Evolutionary conservation across 1,139 yeast genomes (phyloP).

Genomic region (Neolecta irregularis): DNA sequence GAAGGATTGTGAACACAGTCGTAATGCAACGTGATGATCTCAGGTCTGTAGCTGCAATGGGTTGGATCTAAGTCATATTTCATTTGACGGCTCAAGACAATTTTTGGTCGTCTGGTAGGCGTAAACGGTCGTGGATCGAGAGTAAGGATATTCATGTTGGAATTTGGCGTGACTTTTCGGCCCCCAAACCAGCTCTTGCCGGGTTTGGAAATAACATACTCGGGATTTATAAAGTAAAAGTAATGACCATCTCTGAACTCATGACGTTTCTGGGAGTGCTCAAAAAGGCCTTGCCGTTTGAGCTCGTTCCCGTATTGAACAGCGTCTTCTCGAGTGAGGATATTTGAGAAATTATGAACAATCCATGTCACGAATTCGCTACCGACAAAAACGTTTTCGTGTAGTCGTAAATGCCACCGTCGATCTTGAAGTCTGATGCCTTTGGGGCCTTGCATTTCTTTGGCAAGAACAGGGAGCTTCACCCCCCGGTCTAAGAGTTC

Average conservation of each 20-base stretch:
- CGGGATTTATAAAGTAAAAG: slow-evolving; percentile 58
- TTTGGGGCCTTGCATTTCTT: slow-evolving; percentile 45
- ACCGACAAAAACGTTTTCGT: slow-evolving; percentile 68
- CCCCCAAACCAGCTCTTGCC: slow-evolving; percentile 11
- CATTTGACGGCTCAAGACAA: slow-evolving; percentile 40
- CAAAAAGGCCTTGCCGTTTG: slow-evolving; percentile 56
- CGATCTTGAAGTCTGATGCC: slow-evolving; percentile 58
- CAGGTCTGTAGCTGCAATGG: slow-evolving; percentile 58
- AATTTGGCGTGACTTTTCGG: slow-evolving; percentile 10
- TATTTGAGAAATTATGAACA: slow-evolving; percentile 59
- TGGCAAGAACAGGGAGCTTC: slow-evolving; percentile 38
- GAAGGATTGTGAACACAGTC: slow-evolving; percentile 90
- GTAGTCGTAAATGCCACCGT: slow-evolving; percentile 79
- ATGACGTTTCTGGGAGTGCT: slow-evolving; percentile 71
- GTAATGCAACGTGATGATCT: slow-evolving; percentile 66
- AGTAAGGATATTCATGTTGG: slow-evolving; percentile 2
- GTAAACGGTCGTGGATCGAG: too few species aligned
- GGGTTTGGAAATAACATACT: slow-evolving; percentile 27
- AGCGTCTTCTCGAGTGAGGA: slow-evolving; percentile 71
- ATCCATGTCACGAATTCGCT: slow-evolving; percentile 78
- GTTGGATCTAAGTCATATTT: slow-evolving; percentile 64
- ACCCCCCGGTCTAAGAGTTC: slow-evolving; percentile 28
- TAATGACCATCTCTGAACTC: slow-evolving; percentile 84
- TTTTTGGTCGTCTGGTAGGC: slow-evolving; percentile 3
- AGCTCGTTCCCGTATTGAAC: slow-evolving; percentile 58